These are phyloP conservation scores for Rhodotorula sp. DNA, from an alignment of 1,284 basidiomycete species.

Conservation along the genomic window DNA sequence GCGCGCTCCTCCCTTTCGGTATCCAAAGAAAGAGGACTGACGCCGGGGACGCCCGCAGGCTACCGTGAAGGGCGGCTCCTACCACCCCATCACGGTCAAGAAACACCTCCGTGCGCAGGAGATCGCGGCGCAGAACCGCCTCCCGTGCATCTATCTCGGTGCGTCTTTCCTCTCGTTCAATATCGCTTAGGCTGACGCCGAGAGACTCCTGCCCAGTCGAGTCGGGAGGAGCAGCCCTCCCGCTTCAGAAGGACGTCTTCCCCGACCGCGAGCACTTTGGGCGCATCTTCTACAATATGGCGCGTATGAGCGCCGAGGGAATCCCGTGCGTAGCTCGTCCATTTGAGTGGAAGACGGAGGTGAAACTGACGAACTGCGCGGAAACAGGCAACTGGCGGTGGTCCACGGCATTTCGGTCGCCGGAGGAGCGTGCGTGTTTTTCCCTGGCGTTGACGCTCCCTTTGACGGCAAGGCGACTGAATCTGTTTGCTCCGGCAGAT, in stretches of 20 bases:
- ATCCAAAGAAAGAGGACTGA: not conserved
- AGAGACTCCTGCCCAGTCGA: constrained; percentile 63
- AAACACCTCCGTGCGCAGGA: constrained; percentile 93
- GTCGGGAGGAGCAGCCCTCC: constrained; percentile 88
- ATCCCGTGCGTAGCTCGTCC: constrained; percentile 60
- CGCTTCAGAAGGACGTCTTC: constrained; percentile 72
- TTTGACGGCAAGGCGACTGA: not conserved
- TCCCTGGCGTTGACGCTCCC: not conserved
- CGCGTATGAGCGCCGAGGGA: constrained; percentile 83
- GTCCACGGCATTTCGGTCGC: constrained; percentile 95
- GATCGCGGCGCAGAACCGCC: constrained; percentile 81
- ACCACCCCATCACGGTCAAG: constrained; percentile 92
- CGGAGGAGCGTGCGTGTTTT: constrained; percentile 44
- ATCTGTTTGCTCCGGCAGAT: constrained; percentile 57
- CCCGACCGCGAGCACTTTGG: constrained; percentile 92
- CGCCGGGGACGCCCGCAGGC: constrained; percentile 15
- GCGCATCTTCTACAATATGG: constrained; percentile 89
- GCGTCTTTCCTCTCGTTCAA: constrained; percentile 33
- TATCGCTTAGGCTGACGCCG: not conserved
- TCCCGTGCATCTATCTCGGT: constrained; percentile 93
- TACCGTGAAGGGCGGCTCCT: constrained; percentile 89
- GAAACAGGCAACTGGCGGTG: constrained; percentile 72
- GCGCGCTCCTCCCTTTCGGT: constrained; percentile 59
- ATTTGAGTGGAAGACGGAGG: not conserved
- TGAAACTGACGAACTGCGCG: not conserved